These are phyloP conservation scores for Penicillium soppii DNA, from an alignment of 495 filamentous ascomycete species.

Conservation along the genomic window DNA sequence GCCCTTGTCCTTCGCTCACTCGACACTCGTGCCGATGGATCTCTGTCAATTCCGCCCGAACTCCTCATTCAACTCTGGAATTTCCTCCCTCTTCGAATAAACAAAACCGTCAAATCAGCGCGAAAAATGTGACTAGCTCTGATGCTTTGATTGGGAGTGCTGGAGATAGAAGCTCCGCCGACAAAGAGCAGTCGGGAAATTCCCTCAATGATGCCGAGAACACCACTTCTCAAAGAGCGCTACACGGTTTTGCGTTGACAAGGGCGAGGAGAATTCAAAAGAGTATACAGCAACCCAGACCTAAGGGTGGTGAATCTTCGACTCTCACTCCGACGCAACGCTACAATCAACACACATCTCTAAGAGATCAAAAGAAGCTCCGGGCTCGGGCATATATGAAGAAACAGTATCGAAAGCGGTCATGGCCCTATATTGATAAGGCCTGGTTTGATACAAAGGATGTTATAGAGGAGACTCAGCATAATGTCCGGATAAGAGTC, in stretches of 20 bases:
- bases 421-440: not conserved
- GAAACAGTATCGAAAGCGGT: not conserved
- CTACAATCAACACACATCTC: conserved; percentile 10
- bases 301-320: not conserved
- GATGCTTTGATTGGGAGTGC: not conserved
- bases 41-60: conserved; percentile 3
- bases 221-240: not conserved
- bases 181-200: not conserved
- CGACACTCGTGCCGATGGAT: conserved; percentile 30
- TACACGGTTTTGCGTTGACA: not conserved
- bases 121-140: not conserved
- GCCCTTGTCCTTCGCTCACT: conserved; percentile 13
- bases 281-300: not conserved
- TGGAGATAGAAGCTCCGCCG: not conserved
- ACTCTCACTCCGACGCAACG: not conserved
- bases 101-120: not conserved
- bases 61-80: not conserved
- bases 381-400: conserved; percentile 25
- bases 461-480: conserved; percentile 24
- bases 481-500: conserved; percentile 5
- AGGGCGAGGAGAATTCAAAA: conserved; percentile 1
- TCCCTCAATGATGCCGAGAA: not conserved
- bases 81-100: not conserved
- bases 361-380: conserved; percentile 28
- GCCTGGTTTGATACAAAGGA: conserved; percentile 28